phyloP scores from a whole-genome alignment of 2,329 filamentous ascomycete species.

The Calonectria multiphialidica region DNA sequence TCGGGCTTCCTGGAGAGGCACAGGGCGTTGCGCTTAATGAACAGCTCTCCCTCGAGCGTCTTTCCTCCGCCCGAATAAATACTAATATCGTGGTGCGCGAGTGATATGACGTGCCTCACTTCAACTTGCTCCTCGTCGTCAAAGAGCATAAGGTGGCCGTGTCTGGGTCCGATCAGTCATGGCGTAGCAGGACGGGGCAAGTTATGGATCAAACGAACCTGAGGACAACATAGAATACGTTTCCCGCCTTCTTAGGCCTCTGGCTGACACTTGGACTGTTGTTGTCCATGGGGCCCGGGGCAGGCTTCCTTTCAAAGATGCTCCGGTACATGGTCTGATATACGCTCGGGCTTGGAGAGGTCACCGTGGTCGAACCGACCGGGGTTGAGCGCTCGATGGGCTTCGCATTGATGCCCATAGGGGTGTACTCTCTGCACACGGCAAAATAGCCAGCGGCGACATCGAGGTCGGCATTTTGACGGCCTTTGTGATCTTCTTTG shows the following conservation, averaged over 20 bases:
- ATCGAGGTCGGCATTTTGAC: conserved; percentile 73
- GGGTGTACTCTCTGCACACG: conserved; percentile 93
- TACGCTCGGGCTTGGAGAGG: conserved; percentile 88
- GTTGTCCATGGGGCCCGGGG: conserved; percentile 60
- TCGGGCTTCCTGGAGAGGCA: conserved; percentile 77
- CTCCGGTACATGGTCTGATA: conserved; percentile 99
- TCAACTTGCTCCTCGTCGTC: conserved; percentile 96
- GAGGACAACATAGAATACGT: conserved; percentile 93
- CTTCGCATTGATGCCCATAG: conserved; percentile 92
- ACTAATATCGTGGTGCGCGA: conserved; percentile 87
- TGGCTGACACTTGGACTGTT: conserved; percentile 62
- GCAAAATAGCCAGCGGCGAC: conserved; percentile 93
- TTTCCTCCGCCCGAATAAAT: conserved; percentile 83
- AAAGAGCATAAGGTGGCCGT: conserved; percentile 97
- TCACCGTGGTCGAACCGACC: conserved; percentile 79
- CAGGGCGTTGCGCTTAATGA: conserved; percentile 94
- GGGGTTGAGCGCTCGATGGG: conserved; percentile 89
- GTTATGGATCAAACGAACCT: conserved; percentile 66
- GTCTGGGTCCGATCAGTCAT: conserved; percentile 61
- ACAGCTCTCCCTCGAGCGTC: conserved; percentile 92
- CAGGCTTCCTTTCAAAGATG: conserved; percentile 85
- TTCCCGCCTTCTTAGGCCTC: conserved; percentile 76
- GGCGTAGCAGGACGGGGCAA: conserved; percentile 16
- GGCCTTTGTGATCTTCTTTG: conserved; percentile 71
- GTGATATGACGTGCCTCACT: conserved; percentile 93